phyloP scores from a whole-genome alignment of 805 yeast species.

The Schwanniomyces polymorphus region DNA sequence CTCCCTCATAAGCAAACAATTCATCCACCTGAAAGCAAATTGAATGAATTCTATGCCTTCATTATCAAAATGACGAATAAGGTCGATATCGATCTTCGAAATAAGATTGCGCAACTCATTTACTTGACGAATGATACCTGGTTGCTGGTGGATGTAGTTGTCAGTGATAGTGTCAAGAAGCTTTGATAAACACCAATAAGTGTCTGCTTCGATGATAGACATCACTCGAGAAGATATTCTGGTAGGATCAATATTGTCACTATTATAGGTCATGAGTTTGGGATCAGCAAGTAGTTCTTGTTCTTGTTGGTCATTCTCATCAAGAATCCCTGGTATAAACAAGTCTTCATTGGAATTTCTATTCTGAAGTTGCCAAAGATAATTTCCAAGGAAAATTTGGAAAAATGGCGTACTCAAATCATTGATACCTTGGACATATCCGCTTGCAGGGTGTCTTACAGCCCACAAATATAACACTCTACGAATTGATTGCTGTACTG shows the following conservation, averaged over 20 bases:
- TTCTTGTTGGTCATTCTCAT: slow-evolving; percentile 21
- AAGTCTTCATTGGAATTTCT: slow-evolving; percentile 23
- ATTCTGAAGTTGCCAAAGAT: slow-evolving; percentile 46
- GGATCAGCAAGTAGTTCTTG: slow-evolving; percentile 24
- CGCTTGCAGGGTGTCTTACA: slow-evolving; percentile 94
- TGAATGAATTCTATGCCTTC: slow-evolving; percentile 95
- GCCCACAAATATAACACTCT: slow-evolving; percentile 91
- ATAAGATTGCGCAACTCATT: slow-evolving; percentile 75
- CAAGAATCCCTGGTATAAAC: slow-evolving; percentile 38
- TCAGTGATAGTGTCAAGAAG: slow-evolving; percentile 93
- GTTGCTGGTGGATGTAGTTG: slow-evolving; percentile 96
- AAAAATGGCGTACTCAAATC: slow-evolving; percentile 92
- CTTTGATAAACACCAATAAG: slow-evolving; percentile 94
- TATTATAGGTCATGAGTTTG: slow-evolving; percentile 22
- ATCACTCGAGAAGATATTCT: slow-evolving; percentile 59
- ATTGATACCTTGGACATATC: slow-evolving; percentile 96
- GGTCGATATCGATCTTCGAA: slow-evolving; percentile 71
- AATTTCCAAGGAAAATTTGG: slow-evolving; percentile 77
- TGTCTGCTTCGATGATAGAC: slow-evolving; percentile 84
- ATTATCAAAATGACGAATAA: slow-evolving; percentile 69
- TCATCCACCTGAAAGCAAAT: slow-evolving; percentile 98
- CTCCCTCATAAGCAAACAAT: slow-evolving; percentile 94
- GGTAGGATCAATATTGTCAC: slow-evolving; percentile 64
- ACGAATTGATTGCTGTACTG: slow-evolving; percentile 78
- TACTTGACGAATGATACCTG: slow-evolving; percentile 93